A percentile compares a stretch with the other conserved stretches of the same genome.
Conservation (phyloP, 441 rosid genomes). For the Omphalea diandra region DNA sequence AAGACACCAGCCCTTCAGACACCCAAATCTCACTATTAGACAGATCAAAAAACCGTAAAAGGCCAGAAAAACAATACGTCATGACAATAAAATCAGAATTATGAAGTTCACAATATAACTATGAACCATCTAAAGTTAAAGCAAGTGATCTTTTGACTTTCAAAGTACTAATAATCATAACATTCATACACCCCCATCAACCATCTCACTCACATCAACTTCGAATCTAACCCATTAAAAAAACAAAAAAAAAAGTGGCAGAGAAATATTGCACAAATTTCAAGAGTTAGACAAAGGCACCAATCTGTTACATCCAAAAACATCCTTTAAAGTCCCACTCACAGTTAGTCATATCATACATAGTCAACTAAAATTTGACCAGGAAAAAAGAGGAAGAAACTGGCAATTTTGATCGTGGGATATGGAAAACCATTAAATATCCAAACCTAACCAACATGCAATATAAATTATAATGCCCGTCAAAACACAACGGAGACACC, state of each 20-base stretch:
- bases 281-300: background rate
- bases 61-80: background rate
- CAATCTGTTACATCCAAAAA: background rate
- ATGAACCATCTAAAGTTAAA: background rate
- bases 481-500: background rate
- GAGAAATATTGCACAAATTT: slow-evolving; percentile 13
- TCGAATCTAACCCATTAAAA: background rate
- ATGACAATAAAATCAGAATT: background rate
- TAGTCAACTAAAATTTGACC: background rate
- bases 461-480: background rate
- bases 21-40: slow-evolving; percentile 19
- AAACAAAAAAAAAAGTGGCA: slow-evolving; percentile 1
- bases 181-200: background rate
- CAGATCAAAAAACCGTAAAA: slow-evolving; percentile 18
- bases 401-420: background rate
- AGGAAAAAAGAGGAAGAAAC: background rate
- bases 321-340: background rate
- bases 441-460: background rate
- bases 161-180: background rate
- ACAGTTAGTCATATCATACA: background rate
- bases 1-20: slow-evolving; percentile 32
- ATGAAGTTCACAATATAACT: background rate
- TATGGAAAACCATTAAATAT: too few species aligned
- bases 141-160: background rate
- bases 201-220: background rate